A percentile compares a stretch with the other conserved stretches of the same genome.
Conservation (phyloP, 345 rosid genomes). For the Mercurialis annua region DNA sequence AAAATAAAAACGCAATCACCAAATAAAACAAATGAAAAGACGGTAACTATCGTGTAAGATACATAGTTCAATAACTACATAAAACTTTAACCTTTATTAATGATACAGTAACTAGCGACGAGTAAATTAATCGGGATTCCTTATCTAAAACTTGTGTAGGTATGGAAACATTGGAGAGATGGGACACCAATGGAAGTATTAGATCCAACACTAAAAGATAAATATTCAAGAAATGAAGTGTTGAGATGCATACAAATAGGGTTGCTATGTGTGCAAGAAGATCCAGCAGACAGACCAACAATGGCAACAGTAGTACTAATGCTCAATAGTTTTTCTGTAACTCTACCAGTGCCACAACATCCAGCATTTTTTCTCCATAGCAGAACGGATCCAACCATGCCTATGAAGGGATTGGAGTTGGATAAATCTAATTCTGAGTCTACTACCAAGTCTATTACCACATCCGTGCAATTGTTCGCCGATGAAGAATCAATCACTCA, state of each 20-base stretch:
- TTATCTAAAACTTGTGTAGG: slow-evolving; percentile 28
- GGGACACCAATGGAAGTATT: slow-evolving; percentile 39
- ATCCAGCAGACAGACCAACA: slow-evolving; percentile 25
- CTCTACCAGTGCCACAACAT: slow-evolving; percentile 25
- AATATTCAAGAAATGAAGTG: slow-evolving; percentile 36
- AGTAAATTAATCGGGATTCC: too few relatives aligned
- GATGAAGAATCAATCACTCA: not conserved
- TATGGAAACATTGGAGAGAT: slow-evolving; percentile 52
- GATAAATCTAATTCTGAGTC: too few relatives aligned
- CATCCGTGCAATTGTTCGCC: not conserved
- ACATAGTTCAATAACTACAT: too few relatives aligned
- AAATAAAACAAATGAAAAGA: too few relatives aligned
- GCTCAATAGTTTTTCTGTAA: slow-evolving; percentile 22
- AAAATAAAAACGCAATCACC: too few relatives aligned
- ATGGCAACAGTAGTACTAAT: slow-evolving; percentile 29
- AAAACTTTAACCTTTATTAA: not conserved
- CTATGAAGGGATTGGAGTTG: not conserved
- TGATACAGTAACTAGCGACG: too few relatives aligned
- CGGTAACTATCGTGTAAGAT: too few relatives aligned
- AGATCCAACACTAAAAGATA: slow-evolving; percentile 37
- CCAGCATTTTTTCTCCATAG: slow-evolving; percentile 14
- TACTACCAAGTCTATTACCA: too few relatives aligned
- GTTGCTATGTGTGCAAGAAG: slow-evolving; percentile 40
- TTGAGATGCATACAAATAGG: slow-evolving; percentile 52
- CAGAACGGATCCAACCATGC: not conserved